Conservation (phyloP, 2,329 filamentous ascomycete genomes). For the Alternaria metachromatica region DNA sequence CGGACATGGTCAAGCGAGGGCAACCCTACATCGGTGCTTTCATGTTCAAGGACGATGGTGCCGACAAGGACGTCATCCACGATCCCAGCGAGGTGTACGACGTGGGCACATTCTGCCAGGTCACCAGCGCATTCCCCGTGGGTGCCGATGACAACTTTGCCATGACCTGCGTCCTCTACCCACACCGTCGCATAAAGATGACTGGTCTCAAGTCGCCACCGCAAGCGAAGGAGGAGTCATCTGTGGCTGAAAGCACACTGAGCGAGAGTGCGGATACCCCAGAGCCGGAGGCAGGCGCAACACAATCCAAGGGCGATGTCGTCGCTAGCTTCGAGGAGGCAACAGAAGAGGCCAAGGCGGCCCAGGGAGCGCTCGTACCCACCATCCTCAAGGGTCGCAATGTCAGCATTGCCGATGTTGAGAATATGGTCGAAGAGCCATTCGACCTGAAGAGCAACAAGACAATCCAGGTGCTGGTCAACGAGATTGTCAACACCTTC, state of each 20-base stretch:
- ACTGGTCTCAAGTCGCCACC: slow-evolving; percentile 79
- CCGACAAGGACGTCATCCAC: slow-evolving; percentile 92
- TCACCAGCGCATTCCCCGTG: slow-evolving; percentile 94
- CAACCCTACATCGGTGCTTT: slow-evolving; percentile 98
- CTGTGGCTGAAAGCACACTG: slow-evolving; percentile 49
- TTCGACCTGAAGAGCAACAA: slow-evolving; percentile 89
- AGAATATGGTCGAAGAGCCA: slow-evolving; percentile 87
- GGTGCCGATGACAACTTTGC: slow-evolving; percentile 78
- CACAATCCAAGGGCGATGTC: slow-evolving; percentile 74
- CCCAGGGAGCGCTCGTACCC: slow-evolving; percentile 75
- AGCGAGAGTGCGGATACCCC: slow-evolving; percentile 39
- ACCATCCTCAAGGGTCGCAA: slow-evolving; percentile 90
- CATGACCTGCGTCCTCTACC: slow-evolving; percentile 92
- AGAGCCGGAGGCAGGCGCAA: slow-evolving; percentile 58
- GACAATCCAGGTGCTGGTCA: slow-evolving; percentile 88
- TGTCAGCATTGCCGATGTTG: slow-evolving; percentile 93
- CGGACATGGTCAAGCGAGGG: slow-evolving; percentile 94
- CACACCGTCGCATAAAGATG: slow-evolving; percentile 91
- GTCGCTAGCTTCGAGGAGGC: slow-evolving; percentile 96
- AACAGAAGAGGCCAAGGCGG: slow-evolving; percentile 62
- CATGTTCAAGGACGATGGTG: slow-evolving; percentile 93
- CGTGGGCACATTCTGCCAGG: slow-evolving; percentile 95
- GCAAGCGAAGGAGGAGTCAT: slow-evolving; percentile 39
- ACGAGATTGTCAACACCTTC: slow-evolving; percentile 98
- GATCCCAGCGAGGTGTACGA: slow-evolving; percentile 91